Base-by-base conservation (phyloP, 2,329 filamentous ascomycete genomes). In the Lasiodiplodia sp. region DNA sequence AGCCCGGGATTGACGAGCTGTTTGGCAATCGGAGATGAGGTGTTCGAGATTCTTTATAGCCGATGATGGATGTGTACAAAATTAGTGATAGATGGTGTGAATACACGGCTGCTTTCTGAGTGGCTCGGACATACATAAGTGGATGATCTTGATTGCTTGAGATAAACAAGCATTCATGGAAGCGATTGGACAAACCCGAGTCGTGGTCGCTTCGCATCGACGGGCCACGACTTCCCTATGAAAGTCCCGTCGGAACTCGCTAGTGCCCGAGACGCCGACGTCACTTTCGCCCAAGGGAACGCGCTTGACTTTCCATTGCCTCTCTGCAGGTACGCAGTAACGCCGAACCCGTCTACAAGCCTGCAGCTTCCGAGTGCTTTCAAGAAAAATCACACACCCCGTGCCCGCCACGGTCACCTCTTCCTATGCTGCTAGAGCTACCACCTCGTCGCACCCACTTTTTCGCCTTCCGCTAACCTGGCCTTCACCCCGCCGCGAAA, bases 1-100 rank as follows among this genome's bases (percentile, higher is more conserved):
- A 97, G 93, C 79, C 95, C 95, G 0, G 95, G 95, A 4, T 81
- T 98, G 78, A 98, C 95, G 57, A 96, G 92, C 78, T 89, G 87
- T 73, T 81, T 98, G 81, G 94, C 94, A 1, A 95, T 97, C 79
- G 94, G 86, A 3, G 92, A 97, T 76, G 86, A 87, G 83, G 94
- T 97, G 11, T 81, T 87, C 72, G 77, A 74, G 1, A 75, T 89
- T 63, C 71, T 89, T 73, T 88, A 89, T 74, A 67, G 73, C 49
- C 78, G 57, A 51, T 51, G 25, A 49, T n/a, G 44, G 44, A 21
- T 47, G 7, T 21, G 34, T 38, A 34, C 16, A 49, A n/a, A 31
- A 62, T 21, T 16, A 10, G 49, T 11, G 21, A 52, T 8, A 28
- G 7, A 7, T 10, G 58, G 5, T 23, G 62, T 53, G 18, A 10